Evolutionary conservation across 768 basidiomycete species (phyloP).

Genomic region (Mycena crocata): DNA sequence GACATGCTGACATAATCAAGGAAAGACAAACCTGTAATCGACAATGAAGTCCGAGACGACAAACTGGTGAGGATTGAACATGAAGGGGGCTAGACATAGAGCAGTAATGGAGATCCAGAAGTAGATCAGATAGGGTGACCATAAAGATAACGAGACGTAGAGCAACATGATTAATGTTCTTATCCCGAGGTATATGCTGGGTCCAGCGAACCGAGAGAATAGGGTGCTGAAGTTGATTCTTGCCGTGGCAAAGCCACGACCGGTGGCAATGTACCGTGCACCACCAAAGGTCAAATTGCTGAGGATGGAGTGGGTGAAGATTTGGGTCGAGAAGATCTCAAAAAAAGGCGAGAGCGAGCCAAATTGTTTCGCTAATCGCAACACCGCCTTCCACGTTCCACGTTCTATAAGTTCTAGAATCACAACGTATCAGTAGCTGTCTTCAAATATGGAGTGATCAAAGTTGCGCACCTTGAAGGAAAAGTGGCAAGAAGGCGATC

Average conservation of each 20-base stretch:
- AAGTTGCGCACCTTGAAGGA: conserved; percentile 83
- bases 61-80: conserved; percentile 99
- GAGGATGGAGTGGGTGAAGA: conserved; percentile 97
- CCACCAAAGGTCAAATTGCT: conserved; percentile 98
- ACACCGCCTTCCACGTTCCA: conserved; percentile 90
- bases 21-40: conserved; percentile 80
- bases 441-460: neutral
- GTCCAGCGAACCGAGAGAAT: conserved; percentile 98
- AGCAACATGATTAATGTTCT: conserved; percentile 91
- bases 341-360: conserved; percentile 94
- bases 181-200: conserved; percentile 98
- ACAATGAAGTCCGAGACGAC: conserved; percentile 96
- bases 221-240: conserved; percentile 94
- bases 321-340: conserved; percentile 98
- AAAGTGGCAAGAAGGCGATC: conserved; percentile 94
- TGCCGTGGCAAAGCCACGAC: conserved; percentile 97
- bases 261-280: conserved; percentile 98
- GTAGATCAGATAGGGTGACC: conserved; percentile 94
- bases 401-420: conserved; percentile 90
- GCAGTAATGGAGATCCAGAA: conserved; percentile 97
- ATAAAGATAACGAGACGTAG: conserved; percentile 92
- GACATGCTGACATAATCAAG: neutral
- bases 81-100: conserved; percentile 94
- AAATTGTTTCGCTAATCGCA: conserved; percentile 95
- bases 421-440: conserved; percentile 33